A percentile compares a stretch with the other conserved stretches of the same genome.
Conservation (phyloP, 257 asterid genomes). For the Voacanga thouarsii region DNA sequence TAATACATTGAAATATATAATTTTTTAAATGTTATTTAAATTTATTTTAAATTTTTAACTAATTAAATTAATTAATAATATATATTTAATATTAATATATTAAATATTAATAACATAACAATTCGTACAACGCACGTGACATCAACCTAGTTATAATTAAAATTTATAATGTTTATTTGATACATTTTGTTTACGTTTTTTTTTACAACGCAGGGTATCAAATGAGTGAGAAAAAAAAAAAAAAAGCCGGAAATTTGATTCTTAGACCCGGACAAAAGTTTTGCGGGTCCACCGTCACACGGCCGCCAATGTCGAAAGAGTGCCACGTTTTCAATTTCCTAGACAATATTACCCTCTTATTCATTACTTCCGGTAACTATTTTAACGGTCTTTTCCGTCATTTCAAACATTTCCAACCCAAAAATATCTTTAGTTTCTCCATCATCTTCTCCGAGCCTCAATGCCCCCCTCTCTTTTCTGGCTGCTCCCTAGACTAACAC, state of each 20-base stretch:
- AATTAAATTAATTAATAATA: too few species aligned
- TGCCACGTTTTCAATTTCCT: slow-evolving; percentile 25
- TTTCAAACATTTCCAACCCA: slow-evolving; percentile 3
- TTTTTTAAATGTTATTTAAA: too few species aligned
- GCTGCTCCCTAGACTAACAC: slow-evolving; percentile 13
- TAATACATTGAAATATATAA: too few species aligned
- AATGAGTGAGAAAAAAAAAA: too few species aligned
- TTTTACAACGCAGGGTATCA: too few species aligned
- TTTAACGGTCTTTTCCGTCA: slow-evolving; percentile 31
- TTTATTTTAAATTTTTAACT: too few species aligned
- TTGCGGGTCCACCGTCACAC: not conserved
- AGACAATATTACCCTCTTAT: not conserved
- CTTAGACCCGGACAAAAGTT: not conserved
- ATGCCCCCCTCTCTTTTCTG: not conserved
- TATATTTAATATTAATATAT: too few species aligned
- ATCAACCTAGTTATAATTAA: too few species aligned
- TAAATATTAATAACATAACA: too few species aligned
- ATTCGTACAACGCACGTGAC: too few species aligned
- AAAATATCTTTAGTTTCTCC: slow-evolving; percentile 37
- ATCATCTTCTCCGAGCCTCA: slow-evolving; percentile 7
- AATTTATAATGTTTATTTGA: too few species aligned
- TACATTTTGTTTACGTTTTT: too few species aligned
- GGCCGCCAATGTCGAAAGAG: not conserved
- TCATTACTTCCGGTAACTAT: not conserved
- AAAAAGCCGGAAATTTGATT: not conserved